Evolutionary conservation across 2,329 filamentous ascomycete species (phyloP), one percentile per base, ranked within the genome.

Genomic region (Stachybotrys elegans): DNA sequence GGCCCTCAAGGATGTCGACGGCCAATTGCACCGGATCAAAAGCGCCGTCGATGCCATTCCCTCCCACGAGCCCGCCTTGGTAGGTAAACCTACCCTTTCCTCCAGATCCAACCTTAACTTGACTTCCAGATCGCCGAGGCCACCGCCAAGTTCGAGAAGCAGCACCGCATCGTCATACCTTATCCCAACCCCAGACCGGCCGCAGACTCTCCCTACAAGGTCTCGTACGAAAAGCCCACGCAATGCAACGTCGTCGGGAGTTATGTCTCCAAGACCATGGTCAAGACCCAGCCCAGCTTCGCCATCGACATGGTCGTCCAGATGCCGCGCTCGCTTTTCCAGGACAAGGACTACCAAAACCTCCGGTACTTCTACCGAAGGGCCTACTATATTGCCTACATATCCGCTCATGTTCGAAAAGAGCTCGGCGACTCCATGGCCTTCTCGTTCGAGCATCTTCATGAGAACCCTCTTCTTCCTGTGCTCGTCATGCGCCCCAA

Each of bases 351-450:
- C 65, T 96, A 92, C 61, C 75, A 91, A 40, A 90, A 95, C 62
- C 78, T 93, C 71, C 81, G 93, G 48, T 97, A 95, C 68, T 95
- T 96, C 60, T 91, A 96, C 69, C 94, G 95, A 58, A 76, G 91
- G 50, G 87, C 93, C 12, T 97, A 92, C 65, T 97, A 94, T 59
- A 70, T 97, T 41, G 88, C 91, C 25, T 88, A 86, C 51, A 71
- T 97, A 44, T 83, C 89, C 13, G 81, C 80, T 22, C 81, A 78
- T 5, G 70, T 97, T 42, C 80, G 81, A 51, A 71, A 76, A 29
- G 67, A 76, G 4, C 65, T 82, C 37, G 69, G 68, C 4, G 63
- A 75, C 14, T 67, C 70, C 1, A 73, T 85, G 52, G 70, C 78
- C 13, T 55, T 87, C 36, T 69, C 70, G 5, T 94, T 85, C 63